These are phyloP conservation scores for Juncus inflexus DNA, from an alignment of 176 grass and related monocot genomes.

Conservation along the genomic window DNA sequence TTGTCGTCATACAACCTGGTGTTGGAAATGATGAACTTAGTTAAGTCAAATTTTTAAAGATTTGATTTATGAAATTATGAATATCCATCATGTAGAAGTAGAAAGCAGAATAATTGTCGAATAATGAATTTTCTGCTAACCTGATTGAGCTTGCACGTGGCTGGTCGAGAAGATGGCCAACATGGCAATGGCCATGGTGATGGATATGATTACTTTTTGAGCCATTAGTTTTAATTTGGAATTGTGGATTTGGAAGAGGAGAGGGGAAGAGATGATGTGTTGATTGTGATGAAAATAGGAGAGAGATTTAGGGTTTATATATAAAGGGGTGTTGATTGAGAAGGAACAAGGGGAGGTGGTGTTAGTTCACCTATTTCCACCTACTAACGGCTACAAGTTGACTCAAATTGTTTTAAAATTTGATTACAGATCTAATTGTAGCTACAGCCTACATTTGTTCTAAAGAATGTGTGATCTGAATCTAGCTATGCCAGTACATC, in stretches of 20 bases:
- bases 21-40: neutral
- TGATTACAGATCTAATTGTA: too few relatives aligned
- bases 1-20: constrained; percentile 37
- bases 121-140: neutral
- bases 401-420: neutral
- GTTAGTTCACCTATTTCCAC: constrained; percentile 28
- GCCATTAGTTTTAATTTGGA: constrained; percentile 22
- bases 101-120: neutral
- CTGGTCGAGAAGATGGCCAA: neutral
- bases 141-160: constrained; percentile 32
- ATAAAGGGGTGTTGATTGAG: neutral
- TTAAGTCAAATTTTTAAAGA: too few relatives aligned
- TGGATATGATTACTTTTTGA: neutral
- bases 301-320: constrained; percentile 1
- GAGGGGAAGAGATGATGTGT: neutral
- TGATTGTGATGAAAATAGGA: neutral
- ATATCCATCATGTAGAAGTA: too few relatives aligned
- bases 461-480: too few relatives aligned
- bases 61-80: too few relatives aligned
- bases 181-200: constrained; percentile 27
- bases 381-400: constrained; percentile 23
- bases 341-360: neutral
- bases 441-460: too few relatives aligned
- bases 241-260: neutral
- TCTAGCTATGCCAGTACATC: too few relatives aligned